phyloP scores from a whole-genome alignment of 108 stramenopile genomes.

The Cyclotella kingstonii region DNA sequence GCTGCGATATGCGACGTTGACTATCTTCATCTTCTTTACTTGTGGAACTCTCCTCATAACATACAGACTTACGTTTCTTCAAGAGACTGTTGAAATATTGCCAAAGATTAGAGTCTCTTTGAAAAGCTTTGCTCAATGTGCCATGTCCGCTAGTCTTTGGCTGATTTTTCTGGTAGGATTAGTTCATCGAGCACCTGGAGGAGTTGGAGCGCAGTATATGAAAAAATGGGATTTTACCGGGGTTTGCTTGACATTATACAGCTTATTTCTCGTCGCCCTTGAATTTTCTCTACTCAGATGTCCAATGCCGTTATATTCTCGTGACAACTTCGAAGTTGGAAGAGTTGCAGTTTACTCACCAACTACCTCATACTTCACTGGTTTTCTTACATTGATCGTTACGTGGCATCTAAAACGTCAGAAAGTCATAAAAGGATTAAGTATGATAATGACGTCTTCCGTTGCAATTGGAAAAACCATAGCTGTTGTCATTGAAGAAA shows the following conservation, averaged over 20 bases:
- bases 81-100: constrained; percentile 45
- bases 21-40: constrained; percentile 73
- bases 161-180: constrained; percentile 61
- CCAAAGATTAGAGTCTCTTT: constrained; percentile 42
- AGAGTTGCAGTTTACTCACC: constrained; percentile 60
- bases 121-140: constrained; percentile 53
- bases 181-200: constrained; percentile 60
- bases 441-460: constrained; percentile 35
- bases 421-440: constrained; percentile 41
- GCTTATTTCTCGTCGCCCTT: constrained; percentile 38
- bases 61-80: constrained; percentile 71
- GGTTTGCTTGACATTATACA: constrained; percentile 47
- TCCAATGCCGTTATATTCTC: constrained; percentile 50
- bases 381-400: constrained; percentile 35
- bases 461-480: constrained; percentile 59
- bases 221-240: constrained; percentile 63
- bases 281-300: constrained; percentile 61
- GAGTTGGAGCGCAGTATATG: constrained; percentile 43
- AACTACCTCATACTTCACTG: constrained; percentile 48
- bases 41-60: constrained; percentile 51
- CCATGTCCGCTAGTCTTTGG: constrained; percentile 43
- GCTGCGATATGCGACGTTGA: constrained; percentile 62
- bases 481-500: constrained; percentile 59
- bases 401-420: constrained; percentile 30
- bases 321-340: constrained; percentile 53